Conservation (phyloP, 495 filamentous ascomycete species). For the Tuber indicum region DNA sequence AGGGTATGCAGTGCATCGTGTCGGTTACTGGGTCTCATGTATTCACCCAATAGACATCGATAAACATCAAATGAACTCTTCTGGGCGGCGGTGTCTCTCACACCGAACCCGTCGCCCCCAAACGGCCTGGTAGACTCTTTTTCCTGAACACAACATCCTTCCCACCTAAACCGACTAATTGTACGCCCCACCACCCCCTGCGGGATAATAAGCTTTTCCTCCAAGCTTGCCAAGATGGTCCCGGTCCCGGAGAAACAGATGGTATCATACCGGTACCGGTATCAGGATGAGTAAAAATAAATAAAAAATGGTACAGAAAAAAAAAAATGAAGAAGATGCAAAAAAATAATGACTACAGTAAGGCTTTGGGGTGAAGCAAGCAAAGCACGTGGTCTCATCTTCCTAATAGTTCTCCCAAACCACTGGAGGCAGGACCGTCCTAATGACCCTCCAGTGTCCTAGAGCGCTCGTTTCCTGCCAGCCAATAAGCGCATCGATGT, state of each 20-base stretch:
- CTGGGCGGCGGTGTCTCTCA: background rate
- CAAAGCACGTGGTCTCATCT: background rate
- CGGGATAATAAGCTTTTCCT: background rate
- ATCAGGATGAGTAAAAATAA: background rate
- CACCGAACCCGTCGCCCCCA: background rate
- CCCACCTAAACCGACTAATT: background rate
- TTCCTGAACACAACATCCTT: background rate
- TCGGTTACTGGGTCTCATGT: background rate
- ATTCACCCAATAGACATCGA: background rate
- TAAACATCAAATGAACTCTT: background rate
- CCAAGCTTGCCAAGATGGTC: background rate
- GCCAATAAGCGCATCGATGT: slow-evolving; percentile 55
- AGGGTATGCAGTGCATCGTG: background rate
- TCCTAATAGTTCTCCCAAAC: slow-evolving; percentile 88
- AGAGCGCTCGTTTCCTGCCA: slow-evolving; percentile 69
- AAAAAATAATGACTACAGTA: background rate
- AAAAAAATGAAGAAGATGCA: background rate
- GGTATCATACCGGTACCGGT: background rate
- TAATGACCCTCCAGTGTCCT: slow-evolving; percentile 88
- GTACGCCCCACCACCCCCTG: background rate
- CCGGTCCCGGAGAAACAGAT: background rate
- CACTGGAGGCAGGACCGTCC: slow-evolving; percentile 64
- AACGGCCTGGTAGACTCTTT: background rate
- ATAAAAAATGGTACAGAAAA: background rate
- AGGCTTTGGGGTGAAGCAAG: background rate